Evolutionary conservation across 1,284 basidiomycete species (phyloP).

Genomic region (Trametes versicolor): DNA sequence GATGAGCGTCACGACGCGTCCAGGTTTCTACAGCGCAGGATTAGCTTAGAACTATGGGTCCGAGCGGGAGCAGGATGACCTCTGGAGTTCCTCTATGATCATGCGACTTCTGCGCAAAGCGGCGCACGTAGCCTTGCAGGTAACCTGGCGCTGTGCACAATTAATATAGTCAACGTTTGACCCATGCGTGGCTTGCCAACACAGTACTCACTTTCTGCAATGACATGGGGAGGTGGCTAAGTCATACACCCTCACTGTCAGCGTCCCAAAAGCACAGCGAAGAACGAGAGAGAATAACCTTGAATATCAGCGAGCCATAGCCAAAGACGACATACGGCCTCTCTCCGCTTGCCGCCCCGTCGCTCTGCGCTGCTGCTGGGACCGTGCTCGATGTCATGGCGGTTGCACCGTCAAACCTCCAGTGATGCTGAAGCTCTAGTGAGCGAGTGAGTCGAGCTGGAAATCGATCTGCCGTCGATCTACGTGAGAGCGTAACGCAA

Average conservation of each 20-base stretch:
- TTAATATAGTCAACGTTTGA: background rate
- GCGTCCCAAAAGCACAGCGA: background rate
- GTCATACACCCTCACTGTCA: background rate
- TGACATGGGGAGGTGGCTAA: constrained; percentile 79
- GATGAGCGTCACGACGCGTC: constrained; percentile 90
- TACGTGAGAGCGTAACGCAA: no score
- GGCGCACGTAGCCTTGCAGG: constrained; percentile 85
- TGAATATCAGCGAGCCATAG: constrained; percentile 86
- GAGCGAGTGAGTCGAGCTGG: no score
- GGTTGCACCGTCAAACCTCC: no score
- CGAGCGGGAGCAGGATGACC: constrained; percentile 47
- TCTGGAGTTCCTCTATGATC: constrained; percentile 88
- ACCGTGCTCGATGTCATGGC: background rate
- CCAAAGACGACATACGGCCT: constrained; percentile 76
- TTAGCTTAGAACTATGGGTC: background rate
- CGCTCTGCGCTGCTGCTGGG: background rate
- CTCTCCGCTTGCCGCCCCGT: constrained; percentile 3
- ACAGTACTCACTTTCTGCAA: constrained; percentile 58
- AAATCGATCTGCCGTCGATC: no score
- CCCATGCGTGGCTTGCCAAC: background rate
- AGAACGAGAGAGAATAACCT: constrained; percentile 52
- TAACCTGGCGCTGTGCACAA: constrained; percentile 65
- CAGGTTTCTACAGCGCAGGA: constrained; percentile 63
- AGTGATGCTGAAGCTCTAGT: no score
- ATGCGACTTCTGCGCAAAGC: constrained; percentile 89